These are phyloP conservation scores for Lactarius psammicola DNA, from an alignment of 768 basidiomycete species.

Conservation along the genomic window DNA sequence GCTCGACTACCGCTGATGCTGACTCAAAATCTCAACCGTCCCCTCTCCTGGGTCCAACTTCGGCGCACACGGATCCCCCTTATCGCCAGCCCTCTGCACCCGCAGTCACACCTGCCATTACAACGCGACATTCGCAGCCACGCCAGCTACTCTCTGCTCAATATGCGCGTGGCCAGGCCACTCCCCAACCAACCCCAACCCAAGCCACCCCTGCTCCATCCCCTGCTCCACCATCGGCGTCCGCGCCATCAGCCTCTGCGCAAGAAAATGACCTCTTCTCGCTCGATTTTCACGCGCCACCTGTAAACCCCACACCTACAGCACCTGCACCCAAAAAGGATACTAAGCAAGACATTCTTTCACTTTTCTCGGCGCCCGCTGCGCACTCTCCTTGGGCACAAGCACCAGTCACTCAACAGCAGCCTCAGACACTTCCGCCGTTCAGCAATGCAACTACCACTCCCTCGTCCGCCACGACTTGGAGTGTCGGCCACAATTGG, in stretches of 20 bases:
- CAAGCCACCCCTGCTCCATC: background rate
- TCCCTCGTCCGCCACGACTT: slow-evolving; percentile 51
- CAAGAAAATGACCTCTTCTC: slow-evolving; percentile 71
- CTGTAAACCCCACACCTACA: slow-evolving; percentile 36
- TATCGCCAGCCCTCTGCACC: slow-evolving; percentile 33
- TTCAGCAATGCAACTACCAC: slow-evolving; percentile 39
- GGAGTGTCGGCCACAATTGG: slow-evolving; percentile 73
- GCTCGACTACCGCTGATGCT: slow-evolving; percentile 32
- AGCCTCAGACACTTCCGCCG: slow-evolving; percentile 18
- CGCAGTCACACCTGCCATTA: slow-evolving; percentile 26
- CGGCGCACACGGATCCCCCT: slow-evolving; percentile 34
- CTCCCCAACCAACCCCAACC: slow-evolving; percentile 7
- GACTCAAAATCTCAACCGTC: slow-evolving; percentile 26
- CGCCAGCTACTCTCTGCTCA: slow-evolving; percentile 54
- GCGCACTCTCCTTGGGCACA: slow-evolving; percentile 34
- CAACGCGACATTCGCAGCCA: slow-evolving; percentile 48
- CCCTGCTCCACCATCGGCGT: slow-evolving; percentile 31
- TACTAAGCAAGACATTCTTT: slow-evolving; percentile 82
- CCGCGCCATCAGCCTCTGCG: slow-evolving; percentile 39
- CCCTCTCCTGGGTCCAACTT: slow-evolving; percentile 25
- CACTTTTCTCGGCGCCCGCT: slow-evolving; percentile 61
- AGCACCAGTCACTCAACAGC: slow-evolving; percentile 12
- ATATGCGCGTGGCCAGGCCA: slow-evolving; percentile 19
- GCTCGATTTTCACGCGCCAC: slow-evolving; percentile 78
- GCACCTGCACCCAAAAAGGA: slow-evolving; percentile 55